Evolutionary conservation across 192 early-diverging fungal genomes (phyloP), one percentile per base, ranked within the genome.

Genomic region (Coemansia sp.): DNA sequence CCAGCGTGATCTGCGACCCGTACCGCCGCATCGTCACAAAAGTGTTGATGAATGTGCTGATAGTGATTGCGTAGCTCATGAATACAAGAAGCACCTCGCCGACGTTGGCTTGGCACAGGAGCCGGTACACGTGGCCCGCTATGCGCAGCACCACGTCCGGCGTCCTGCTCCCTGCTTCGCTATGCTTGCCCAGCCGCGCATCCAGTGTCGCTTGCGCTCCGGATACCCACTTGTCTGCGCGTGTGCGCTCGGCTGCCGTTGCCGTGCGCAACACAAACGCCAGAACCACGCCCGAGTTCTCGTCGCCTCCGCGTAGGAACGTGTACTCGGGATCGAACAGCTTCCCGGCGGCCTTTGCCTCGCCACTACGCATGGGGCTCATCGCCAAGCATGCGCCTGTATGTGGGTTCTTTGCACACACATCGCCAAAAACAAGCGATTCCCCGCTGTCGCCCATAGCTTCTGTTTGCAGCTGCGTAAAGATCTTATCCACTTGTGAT

Each of bases 21-120:
- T 94, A 84, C 33, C 85, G 85, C 46, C 92, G 84, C 92, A 96
- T 93, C 67, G 93, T 94, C 23, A 85, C 70, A 56, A 93, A 94
- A 7, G 94, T 81, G 59, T 89, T 85, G 37, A 89, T 79, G 66
- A 95, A 90, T 2, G 93, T 93, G 53, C 87, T 83, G 56, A 88
- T 82, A 79, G 94, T 93, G 75, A 96, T 87, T 8, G 92, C 70
- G 78, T 94, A 91, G 64, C 90, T 90, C 29, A 87, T 83, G 31
- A 88, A 77, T 56, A 94, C 87, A 25, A 96, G 86, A 40, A 92
- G 74, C 30, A 94, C 87, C 64, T 96, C 93, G 56, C 91, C 82
- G 4, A 84, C 86, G 25, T 87, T 87, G 25, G 92, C 91, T 59
- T 88, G 80, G 75, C 87, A 64, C 67, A 93, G 84, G 18, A 92